These are phyloP conservation scores for Pelargonium nanum DNA, from an alignment of 345 rosid species.

Conservation along the genomic window DNA sequence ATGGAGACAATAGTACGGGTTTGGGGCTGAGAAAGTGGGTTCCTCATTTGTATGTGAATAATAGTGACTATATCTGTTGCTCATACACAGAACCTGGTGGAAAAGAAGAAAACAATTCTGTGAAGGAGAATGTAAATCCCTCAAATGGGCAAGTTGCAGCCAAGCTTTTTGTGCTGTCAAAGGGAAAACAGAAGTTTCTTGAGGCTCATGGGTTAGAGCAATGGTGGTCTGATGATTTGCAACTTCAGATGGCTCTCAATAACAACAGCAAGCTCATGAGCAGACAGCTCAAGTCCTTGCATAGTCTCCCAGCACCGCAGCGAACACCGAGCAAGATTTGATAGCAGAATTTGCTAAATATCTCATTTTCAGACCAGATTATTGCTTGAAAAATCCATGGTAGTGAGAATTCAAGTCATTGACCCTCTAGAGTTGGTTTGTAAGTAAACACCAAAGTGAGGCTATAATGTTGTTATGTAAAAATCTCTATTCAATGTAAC, in stretches of 20 bases:
- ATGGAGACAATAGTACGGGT: conserved; percentile 39
- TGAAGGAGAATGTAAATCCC: conserved; percentile 42
- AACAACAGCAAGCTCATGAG: conserved; percentile 66
- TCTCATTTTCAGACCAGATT: too few relatives aligned
- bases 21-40: too few relatives aligned
- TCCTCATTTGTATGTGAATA: conserved; percentile 81
- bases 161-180: conserved; percentile 77
- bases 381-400: too few relatives aligned
- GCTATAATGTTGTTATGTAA: too few relatives aligned
- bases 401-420: too few relatives aligned
- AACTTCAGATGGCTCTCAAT: conserved; percentile 60
- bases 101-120: conserved; percentile 19
- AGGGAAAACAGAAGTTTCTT: conserved; percentile 83
- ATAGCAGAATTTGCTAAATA: too few relatives aligned
- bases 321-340: conserved; percentile 15
- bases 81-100: conserved; percentile 52
- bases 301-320: conserved; percentile 36
- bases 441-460: too few relatives aligned
- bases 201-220: conserved; percentile 96
- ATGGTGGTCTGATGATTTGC: conserved; percentile 93
- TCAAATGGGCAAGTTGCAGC: conserved; percentile 46
- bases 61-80: conserved; percentile 87
- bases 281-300: conserved; percentile 81
- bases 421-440: too few relatives aligned
- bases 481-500: too few relatives aligned